These are phyloP conservation scores for Adansonia madagascariensis DNA, from an alignment of 441 rosid genomes.

Conservation along the genomic window DNA sequence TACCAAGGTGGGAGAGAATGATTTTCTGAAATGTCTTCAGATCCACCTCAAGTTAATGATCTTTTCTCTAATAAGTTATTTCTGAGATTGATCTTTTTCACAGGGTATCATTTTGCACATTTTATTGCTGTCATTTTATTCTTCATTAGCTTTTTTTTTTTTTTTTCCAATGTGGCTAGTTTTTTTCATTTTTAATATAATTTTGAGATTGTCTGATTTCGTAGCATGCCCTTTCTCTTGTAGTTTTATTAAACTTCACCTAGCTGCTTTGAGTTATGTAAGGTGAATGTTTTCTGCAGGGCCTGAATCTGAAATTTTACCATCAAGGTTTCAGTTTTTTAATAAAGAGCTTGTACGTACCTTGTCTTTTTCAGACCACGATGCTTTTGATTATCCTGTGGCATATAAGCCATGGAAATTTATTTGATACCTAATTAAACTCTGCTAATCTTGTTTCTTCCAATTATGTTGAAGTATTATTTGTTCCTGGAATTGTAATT, in stretches of 20 bases:
- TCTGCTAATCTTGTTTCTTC: neutral
- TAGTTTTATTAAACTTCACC: neutral
- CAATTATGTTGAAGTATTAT: slow-evolving; percentile 28
- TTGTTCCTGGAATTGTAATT: slow-evolving; percentile 8
- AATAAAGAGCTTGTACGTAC: slow-evolving; percentile 74
- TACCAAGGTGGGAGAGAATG: slow-evolving; percentile 70
- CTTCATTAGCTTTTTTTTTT: neutral
- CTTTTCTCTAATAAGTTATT: slow-evolving; percentile 63
- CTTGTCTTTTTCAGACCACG: slow-evolving; percentile 86
- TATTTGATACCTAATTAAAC: slow-evolving; percentile 25
- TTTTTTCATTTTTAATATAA: neutral
- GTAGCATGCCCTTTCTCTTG: neutral
- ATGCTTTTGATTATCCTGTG: slow-evolving; percentile 97
- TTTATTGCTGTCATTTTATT: slow-evolving; percentile 5
- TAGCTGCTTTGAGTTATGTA: slow-evolving; percentile 24
- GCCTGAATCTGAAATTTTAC: slow-evolving; percentile 68
- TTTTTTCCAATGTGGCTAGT: neutral
- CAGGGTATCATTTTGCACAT: neutral
- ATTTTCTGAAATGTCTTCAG: slow-evolving; percentile 54
- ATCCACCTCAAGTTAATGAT: slow-evolving; percentile 59
- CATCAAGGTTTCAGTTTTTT: slow-evolving; percentile 87
- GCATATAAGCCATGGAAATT: slow-evolving; percentile 68
- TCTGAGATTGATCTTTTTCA: neutral
- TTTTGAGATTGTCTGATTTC: neutral
- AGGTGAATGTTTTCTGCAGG: slow-evolving; percentile 50